A percentile compares a stretch with the other conserved stretches of the same genome.
phyloP scores from a whole-genome alignment of 225 moss, liverwort and hornwort genomes.

The Pleurozium schreberi region DNA sequence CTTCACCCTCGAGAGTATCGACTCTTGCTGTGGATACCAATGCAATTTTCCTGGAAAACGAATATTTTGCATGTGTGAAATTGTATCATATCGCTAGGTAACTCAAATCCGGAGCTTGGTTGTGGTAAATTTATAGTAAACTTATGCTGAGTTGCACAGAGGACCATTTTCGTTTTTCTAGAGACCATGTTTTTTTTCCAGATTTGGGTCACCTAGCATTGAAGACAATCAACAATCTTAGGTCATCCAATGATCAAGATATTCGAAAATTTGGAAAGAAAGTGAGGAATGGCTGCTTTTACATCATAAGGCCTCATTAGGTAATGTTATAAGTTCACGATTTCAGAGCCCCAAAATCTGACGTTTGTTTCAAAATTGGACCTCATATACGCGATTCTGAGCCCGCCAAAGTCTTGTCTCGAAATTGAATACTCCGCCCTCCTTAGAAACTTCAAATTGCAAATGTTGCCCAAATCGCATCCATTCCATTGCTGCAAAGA shows the following conservation, averaged over 20 bases:
- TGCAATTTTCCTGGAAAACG: not conserved
- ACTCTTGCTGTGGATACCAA: not conserved
- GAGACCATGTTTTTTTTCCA: not conserved
- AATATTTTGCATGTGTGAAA: not conserved
- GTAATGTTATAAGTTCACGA: not conserved
- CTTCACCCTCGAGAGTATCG: not conserved
- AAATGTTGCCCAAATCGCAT: not conserved
- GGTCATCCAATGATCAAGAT: not conserved
- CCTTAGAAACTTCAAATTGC: not conserved
- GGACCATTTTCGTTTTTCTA: no score
- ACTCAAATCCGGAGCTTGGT: not conserved
- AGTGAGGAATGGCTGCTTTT: not conserved
- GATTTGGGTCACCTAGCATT: no score
- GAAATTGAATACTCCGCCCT: not conserved
- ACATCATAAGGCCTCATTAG: not conserved
- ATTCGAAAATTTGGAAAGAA: not conserved
- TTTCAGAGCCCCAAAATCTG: not conserved
- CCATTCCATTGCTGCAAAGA: not conserved
- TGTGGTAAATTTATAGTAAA: not conserved
- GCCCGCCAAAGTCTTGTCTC: not conserved
- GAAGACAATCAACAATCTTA: not conserved
- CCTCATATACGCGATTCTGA: not conserved
- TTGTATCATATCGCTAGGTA: not conserved
- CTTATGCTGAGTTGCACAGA: no score
- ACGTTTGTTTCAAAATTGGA: not conserved